Conservation (phyloP, 768 basidiomycete genomes). For the Tricholoma terreum region DNA sequence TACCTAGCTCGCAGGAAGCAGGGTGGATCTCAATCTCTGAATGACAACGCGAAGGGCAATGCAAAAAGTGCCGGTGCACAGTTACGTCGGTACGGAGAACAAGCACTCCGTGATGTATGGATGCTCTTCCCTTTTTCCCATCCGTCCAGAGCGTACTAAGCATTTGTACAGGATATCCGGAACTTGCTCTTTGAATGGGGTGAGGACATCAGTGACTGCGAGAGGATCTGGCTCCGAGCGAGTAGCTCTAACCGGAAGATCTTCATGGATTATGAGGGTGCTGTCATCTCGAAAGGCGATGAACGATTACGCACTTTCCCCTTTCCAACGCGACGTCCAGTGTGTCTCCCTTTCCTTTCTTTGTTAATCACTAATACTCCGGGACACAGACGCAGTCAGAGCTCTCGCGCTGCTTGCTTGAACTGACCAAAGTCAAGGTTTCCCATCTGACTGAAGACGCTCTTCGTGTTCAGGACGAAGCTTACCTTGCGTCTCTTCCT, state of each 20-base stretch:
- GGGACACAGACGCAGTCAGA: constrained; percentile 80
- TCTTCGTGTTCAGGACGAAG: constrained; percentile 83
- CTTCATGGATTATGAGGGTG: constrained; percentile 87
- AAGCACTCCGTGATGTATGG: constrained; percentile 82
- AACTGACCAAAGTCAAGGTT: constrained; percentile 80
- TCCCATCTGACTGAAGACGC: constrained; percentile 85
- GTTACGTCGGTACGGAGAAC: constrained; percentile 93
- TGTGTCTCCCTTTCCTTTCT: constrained; percentile 35
- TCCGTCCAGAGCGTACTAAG: constrained; percentile 1
- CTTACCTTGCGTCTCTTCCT: constrained; percentile 84
- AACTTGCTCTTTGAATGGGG: constrained; percentile 80
- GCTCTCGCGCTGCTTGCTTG: constrained; percentile 78
- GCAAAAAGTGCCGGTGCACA: constrained; percentile 94
- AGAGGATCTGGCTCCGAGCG: constrained; percentile 89
- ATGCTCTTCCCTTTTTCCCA: neutral
- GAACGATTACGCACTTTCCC: constrained; percentile 85
- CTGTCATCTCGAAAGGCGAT: constrained; percentile 75
- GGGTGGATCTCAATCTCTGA: constrained; percentile 89
- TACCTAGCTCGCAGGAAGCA: constrained; percentile 88
- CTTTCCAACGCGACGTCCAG: constrained; percentile 94
- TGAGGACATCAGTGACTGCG: constrained; percentile 82
- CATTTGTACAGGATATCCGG: constrained; percentile 74
- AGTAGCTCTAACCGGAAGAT: constrained; percentile 83
- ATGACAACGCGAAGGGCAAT: constrained; percentile 90
- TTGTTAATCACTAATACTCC: neutral